Base-by-base conservation (phyloP, 2,329 filamentous ascomycete species). In the Eutypella sp. region DNA sequence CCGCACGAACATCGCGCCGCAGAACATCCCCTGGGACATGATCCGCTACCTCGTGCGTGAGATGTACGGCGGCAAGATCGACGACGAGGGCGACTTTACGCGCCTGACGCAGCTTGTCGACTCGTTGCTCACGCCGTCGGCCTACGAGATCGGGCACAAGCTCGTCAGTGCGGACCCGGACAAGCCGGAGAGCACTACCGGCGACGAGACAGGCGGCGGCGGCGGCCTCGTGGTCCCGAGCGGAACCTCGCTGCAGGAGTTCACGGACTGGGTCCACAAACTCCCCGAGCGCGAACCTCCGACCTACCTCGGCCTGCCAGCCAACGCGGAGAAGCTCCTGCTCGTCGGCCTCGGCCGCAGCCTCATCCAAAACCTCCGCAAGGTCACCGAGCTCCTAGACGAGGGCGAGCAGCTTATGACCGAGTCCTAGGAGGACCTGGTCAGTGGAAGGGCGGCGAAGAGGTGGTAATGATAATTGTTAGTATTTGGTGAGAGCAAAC, bases 51-150 rank as follows among this genome's bases (percentile, higher is more conserved):
- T 99, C 15, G 79, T 99, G 47, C 87, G 86, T 1, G 92, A 97
- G 69, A 97, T 91, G 52, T 99, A 99, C 62, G 93, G 93, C 53
- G 93, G 93, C 66, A 99, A 99, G 74, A 91, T 99, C 57, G 93
- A 99, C 63, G 82, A 96, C 61, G 86, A 90, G 53, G 84, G 72
- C 36, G 93, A 99, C 68, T 96, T 93, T 66, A 71, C 72, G 42
- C 77, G 84, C 38, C 80, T 99, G 15, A 75, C 77, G 39, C 70
- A 79, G 47, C 79, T 99, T 3, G 92, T 99, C 41, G 69, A 81
- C 37, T 78, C 76, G 25, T 84, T 95, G 66, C 76, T 99, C 53
- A 96, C 89, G 0, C 87, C 91, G 0, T 80, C 85, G 2, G 93
- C 93, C 3, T 99, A 95, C 62, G 93, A 99, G 47, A 85, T 91